Percentiles rank a stretch among this genome's conserved stretches.
phyloP scores from a whole-genome alignment of 2,329 filamentous ascomycete species.

The Trichoderma arundinaceum region DNA sequence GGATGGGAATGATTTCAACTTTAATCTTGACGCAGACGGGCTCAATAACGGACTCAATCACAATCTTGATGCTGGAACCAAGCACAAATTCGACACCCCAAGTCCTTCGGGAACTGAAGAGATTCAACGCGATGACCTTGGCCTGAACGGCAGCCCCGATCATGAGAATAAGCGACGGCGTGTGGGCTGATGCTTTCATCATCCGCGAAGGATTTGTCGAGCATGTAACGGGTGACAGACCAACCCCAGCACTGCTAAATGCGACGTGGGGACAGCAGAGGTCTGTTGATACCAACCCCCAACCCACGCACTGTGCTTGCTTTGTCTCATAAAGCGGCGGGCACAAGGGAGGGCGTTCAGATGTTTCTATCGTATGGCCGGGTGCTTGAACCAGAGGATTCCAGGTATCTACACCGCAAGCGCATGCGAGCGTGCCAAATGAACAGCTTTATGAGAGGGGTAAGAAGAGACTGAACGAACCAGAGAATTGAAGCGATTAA shows the following conservation, averaged over 20 bases:
- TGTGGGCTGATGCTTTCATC: conserved; percentile 37
- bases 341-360: background rate
- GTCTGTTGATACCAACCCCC: background rate
- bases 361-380: background rate
- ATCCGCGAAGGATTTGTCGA: background rate
- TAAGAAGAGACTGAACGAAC: background rate
- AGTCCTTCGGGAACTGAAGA: conserved; percentile 59
- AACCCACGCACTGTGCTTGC: too few species aligned
- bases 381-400: background rate
- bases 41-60: conserved; percentile 12
- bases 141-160: conserved; percentile 37
- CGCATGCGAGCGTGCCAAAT: too few species aligned
- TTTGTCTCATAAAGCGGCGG: background rate
- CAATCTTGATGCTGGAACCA: background rate
- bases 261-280: background rate
- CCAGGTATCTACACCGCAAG: background rate
- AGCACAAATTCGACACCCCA: conserved; percentile 43
- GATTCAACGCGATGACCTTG: conserved; percentile 52
- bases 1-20: conserved; percentile 58
- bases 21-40: conserved; percentile 52
- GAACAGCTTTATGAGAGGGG: background rate
- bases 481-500: background rate
- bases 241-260: background rate
- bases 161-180: conserved; percentile 49
- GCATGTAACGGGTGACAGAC: background rate